Conservation (phyloP, 345 rosid species). For the Eucalyptus sp. region DNA sequence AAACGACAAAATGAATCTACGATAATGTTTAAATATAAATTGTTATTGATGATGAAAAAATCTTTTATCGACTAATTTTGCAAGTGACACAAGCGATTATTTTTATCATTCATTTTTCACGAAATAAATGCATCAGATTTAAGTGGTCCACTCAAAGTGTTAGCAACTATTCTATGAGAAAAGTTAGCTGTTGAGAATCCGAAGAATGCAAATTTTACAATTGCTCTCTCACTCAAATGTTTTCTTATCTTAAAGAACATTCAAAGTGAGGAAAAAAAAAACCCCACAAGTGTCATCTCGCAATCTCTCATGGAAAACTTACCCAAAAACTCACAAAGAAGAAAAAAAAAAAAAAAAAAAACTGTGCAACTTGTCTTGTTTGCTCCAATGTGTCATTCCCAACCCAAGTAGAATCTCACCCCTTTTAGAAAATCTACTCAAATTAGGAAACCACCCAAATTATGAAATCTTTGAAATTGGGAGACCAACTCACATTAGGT, state of each 20-base stretch:
- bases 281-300: background rate
- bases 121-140: rapidly evolving
- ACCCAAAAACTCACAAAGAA: background rate
- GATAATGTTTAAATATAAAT: no score
- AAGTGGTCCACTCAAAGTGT: rapidly evolving
- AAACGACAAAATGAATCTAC: no score
- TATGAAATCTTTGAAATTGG: background rate
- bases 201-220: background rate
- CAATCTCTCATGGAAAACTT: background rate
- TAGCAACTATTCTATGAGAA: rapidly evolving
- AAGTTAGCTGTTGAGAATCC: rapidly evolving
- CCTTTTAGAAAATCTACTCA: background rate
- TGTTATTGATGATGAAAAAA: no score
- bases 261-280: no score
- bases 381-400: background rate
- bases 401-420: background rate
- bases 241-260: no score
- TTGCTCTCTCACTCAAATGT: background rate
- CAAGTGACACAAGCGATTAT: rapidly evolving
- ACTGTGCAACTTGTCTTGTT: background rate
- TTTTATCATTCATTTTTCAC: no score
- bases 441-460: background rate
- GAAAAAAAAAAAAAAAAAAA: no score
- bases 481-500: background rate
- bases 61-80: no score